Evolutionary conservation across 768 basidiomycete species (phyloP).

Genomic region (Boletus vermiculosoides): DNA sequence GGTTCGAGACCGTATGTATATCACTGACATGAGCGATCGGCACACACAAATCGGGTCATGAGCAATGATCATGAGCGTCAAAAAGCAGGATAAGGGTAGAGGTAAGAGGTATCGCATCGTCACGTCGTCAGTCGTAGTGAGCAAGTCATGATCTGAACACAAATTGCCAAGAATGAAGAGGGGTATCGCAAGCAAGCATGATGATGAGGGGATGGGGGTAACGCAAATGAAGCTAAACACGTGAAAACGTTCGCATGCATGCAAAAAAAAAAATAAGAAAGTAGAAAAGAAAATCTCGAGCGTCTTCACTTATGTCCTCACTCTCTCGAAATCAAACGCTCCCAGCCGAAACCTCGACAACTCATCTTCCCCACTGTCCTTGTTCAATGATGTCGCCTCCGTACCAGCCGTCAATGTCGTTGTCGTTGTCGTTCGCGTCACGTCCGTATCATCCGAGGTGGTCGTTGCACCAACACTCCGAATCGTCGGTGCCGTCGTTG

Average conservation of each 20-base stretch:
- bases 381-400: slow-evolving; percentile 9
- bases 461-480: slow-evolving; percentile 33
- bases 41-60: not conserved
- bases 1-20: not conserved
- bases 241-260: not conserved
- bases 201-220: not conserved
- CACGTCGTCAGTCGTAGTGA: slow-evolving; percentile 2
- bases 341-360: slow-evolving; percentile 16
- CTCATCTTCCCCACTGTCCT: slow-evolving; percentile 10
- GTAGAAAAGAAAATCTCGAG: not conserved
- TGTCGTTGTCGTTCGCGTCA: slow-evolving; percentile 25
- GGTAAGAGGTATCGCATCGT: slow-evolving; percentile 13
- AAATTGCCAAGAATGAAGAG: not conserved
- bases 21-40: not conserved
- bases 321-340: slow-evolving; percentile 23
- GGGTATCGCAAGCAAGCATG: slow-evolving; percentile 14
- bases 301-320: slow-evolving; percentile 5
- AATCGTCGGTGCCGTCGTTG: slow-evolving; percentile 30
- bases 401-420: slow-evolving; percentile 17
- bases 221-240: slow-evolving; percentile 7
- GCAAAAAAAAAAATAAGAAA: not conserved
- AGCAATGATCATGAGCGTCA: not conserved
- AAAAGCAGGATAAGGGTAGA: not conserved
- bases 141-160: slow-evolving; percentile 1
- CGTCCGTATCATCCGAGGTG: slow-evolving; percentile 31